Conservation (phyloP, 371 early-diverging fungal species). For the Saksenaea oblongispora region DNA sequence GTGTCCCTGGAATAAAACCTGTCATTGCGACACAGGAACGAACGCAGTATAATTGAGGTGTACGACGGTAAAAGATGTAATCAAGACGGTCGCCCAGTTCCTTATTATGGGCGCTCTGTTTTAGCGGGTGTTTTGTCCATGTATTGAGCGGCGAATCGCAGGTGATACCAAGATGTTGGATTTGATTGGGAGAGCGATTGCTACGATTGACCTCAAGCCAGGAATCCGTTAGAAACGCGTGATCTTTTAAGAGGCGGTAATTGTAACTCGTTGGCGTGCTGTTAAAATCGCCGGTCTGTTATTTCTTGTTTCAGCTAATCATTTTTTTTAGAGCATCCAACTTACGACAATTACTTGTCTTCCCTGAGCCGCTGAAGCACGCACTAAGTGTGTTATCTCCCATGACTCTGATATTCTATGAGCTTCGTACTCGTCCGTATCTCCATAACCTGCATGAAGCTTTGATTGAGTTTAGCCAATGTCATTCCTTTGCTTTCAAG, state of each 20-base stretch:
- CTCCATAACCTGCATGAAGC: constrained; percentile 62
- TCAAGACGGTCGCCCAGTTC: constrained; percentile 58
- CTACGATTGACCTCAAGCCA: constrained; percentile 38
- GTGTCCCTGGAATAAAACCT: constrained; percentile 39
- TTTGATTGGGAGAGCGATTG: constrained; percentile 22
- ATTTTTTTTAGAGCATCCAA: neutral
- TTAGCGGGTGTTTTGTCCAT: constrained; percentile 43
- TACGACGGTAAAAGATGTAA: constrained; percentile 55
- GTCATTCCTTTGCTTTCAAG: neutral
- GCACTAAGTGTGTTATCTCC: constrained; percentile 53
- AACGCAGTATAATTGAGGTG: constrained; percentile 41
- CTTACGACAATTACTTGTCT: constrained; percentile 60
- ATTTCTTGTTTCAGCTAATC: neutral
- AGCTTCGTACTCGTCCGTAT: constrained; percentile 47
- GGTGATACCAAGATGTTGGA: constrained; percentile 52
- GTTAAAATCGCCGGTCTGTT: constrained; percentile 62
- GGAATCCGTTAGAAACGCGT: constrained; percentile 58
- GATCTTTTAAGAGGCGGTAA: constrained; percentile 41
- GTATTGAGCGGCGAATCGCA: constrained; percentile 59
- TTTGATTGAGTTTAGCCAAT: constrained; percentile 17
- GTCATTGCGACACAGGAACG: constrained; percentile 45
- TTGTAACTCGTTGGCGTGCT: constrained; percentile 52
- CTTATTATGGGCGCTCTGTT: constrained; percentile 29
- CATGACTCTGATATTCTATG: constrained; percentile 62
- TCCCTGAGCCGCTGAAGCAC: constrained; percentile 47